Percentiles rank a stretch among this genome's conserved stretches.
Evolutionary conservation across 176 grass and related monocot species (phyloP).

Genomic region (Zea mays): DNA sequence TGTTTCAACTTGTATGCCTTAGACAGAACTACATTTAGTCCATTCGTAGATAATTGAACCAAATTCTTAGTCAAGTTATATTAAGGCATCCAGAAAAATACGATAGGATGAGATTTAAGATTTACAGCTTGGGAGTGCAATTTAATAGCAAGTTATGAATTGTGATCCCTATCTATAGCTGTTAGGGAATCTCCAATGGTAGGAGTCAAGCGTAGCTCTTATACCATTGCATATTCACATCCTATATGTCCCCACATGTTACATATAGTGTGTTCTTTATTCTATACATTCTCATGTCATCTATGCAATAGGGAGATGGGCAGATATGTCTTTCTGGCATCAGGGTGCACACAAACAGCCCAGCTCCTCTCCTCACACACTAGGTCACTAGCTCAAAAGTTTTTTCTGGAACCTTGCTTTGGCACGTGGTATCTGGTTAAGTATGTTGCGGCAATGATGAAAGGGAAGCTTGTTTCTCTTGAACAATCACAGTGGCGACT

Average conservation of each 20-base stretch:
- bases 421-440: background rate
- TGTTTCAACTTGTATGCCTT: background rate
- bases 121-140: background rate
- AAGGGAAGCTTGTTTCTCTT: constrained; percentile 8
- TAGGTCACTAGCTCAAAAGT: background rate
- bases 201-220: background rate
- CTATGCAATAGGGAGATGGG: background rate
- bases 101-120: background rate
- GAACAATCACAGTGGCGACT: background rate
- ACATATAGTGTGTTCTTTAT: background rate
- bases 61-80: background rate
- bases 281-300: background rate
- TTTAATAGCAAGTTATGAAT: background rate
- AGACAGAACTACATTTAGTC: background rate
- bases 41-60: background rate
- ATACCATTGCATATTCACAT: background rate
- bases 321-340: background rate
- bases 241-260: background rate
- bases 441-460: background rate
- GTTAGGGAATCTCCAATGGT: background rate
- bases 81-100: background rate
- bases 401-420: background rate
- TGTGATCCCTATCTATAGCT: background rate
- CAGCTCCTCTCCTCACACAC: too few relatives aligned
- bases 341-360: too few relatives aligned